Conservation (phyloP, 2,329 filamentous ascomycete species). For the Colletotrichum eremochloae region DNA sequence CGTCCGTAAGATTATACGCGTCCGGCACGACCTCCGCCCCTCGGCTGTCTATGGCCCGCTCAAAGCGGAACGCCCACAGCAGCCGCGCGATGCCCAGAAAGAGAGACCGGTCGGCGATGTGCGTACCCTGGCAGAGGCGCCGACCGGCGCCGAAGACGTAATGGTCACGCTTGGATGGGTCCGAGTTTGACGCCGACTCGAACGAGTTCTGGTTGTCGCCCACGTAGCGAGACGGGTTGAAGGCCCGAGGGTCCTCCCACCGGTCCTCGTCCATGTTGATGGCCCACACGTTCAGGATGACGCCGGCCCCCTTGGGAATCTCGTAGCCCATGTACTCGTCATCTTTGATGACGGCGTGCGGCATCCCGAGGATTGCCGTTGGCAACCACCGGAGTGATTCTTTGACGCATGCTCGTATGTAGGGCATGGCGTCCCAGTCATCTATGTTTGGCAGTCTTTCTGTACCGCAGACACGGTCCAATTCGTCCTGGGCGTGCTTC, state of each 20-base stretch:
- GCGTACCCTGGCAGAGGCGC: slow-evolving; percentile 51
- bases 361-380: slow-evolving; percentile 52
- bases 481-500: slow-evolving; percentile 54
- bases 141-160: slow-evolving; percentile 48
- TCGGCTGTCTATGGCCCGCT: slow-evolving; percentile 33
- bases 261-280: slow-evolving; percentile 61
- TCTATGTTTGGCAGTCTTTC: slow-evolving; percentile 57
- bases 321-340: slow-evolving; percentile 39
- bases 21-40: slow-evolving; percentile 51
- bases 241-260: slow-evolving; percentile 56
- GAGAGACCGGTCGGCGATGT: slow-evolving; percentile 65
- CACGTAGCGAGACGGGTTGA: slow-evolving; percentile 57
- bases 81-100: slow-evolving; percentile 61
- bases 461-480: slow-evolving; percentile 58
- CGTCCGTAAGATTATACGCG: slow-evolving; percentile 43
- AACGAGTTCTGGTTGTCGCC: slow-evolving; percentile 44
- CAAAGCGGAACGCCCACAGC: slow-evolving; percentile 66
- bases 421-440: slow-evolving; percentile 60
- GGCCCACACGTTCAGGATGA: slow-evolving; percentile 50
- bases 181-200: slow-evolving; percentile 45
- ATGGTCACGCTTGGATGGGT: slow-evolving; percentile 53
- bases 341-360: slow-evolving; percentile 52
- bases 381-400: slow-evolving; percentile 63
- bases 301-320: slow-evolving; percentile 33
- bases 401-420: slow-evolving; percentile 61